Percentiles rank a stretch among this genome's conserved stretches.
Evolutionary conservation across 2,329 filamentous ascomycete species (phyloP).

Genomic region (Coleophoma crateriformis): DNA sequence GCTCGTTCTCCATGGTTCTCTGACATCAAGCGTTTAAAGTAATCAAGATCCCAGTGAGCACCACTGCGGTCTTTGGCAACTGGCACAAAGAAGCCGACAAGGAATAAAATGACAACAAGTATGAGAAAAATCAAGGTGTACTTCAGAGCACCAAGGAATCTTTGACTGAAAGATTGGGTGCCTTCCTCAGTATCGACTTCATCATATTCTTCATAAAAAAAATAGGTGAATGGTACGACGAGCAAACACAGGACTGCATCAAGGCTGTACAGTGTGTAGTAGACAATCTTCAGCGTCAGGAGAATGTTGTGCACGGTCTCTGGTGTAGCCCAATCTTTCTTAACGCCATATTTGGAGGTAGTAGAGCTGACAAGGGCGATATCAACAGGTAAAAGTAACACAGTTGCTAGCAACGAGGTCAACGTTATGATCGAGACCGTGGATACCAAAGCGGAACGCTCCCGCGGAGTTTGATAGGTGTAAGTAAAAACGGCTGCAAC

Average conservation of each 20-base stretch:
- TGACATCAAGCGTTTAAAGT: constrained; percentile 77
- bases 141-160: constrained; percentile 80
- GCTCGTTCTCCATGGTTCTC: constrained; percentile 91
- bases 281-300: constrained; percentile 77
- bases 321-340: constrained; percentile 93
- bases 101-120: constrained; percentile 75
- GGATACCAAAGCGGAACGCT: constrained; percentile 77
- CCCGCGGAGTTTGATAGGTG: constrained; percentile 83
- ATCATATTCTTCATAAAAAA: constrained; percentile 97
- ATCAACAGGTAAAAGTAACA: constrained; percentile 89
- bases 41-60: constrained; percentile 76
- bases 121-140: constrained; percentile 84
- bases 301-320: constrained; percentile 73
- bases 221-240: constrained; percentile 92
- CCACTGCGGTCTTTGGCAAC: constrained; percentile 62
- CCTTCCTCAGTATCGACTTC: constrained; percentile 81
- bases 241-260: constrained; percentile 86
- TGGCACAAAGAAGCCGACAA: constrained; percentile 92
- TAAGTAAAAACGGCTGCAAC: constrained; percentile 83
- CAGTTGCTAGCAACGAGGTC: constrained; percentile 82
- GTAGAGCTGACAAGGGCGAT: constrained; percentile 93
- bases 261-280: constrained; percentile 88
- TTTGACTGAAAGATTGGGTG: constrained; percentile 61
- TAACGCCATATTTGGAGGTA: constrained; percentile 66
- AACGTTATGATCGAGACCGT: constrained; percentile 82